Evolutionary conservation across 1,284 basidiomycete genomes (phyloP).

Genomic region (Phellopilus nigrolimitatus): DNA sequence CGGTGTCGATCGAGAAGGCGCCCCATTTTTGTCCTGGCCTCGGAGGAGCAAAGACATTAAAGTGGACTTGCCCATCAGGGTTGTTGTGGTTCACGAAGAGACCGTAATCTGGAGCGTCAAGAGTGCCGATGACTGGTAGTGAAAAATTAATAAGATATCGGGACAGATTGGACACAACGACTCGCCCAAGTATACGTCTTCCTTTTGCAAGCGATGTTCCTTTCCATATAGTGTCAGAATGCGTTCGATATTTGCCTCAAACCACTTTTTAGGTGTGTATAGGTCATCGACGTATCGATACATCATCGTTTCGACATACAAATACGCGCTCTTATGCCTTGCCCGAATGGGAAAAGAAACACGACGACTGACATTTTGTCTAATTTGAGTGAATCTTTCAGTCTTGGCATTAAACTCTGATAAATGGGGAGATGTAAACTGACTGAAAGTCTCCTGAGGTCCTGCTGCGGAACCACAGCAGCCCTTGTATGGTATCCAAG

Average conservation of each 20-base stretch:
- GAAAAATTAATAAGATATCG: not conserved
- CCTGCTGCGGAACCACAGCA: conserved; percentile 41
- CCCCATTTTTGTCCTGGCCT: conserved; percentile 57
- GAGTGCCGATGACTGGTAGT: conserved; percentile 60
- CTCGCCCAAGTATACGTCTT: conserved; percentile 68
- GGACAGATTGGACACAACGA: conserved; percentile 13
- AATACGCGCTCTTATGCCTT: conserved; percentile 59
- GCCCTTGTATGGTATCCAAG: conserved; percentile 50
- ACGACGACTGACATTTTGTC: conserved; percentile 46
- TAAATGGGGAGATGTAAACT: conserved; percentile 18
- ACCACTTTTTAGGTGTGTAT: conserved; percentile 63
- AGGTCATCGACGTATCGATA: conserved; percentile 62
- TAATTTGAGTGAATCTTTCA: conserved; percentile 27
- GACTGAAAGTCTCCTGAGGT: conserved; percentile 35
- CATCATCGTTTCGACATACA: conserved; percentile 63
- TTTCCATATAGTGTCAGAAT: conserved; percentile 54
- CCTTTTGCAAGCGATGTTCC: conserved; percentile 53
- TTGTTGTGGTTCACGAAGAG: conserved; percentile 67
- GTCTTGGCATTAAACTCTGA: conserved; percentile 4
- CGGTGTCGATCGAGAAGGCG: conserved; percentile 54
- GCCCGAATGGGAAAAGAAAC: conserved; percentile 55
- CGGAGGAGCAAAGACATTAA: conserved; percentile 59
- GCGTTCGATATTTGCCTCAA: conserved; percentile 59
- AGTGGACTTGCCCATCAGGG: conserved; percentile 61
- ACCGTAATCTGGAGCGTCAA: conserved; percentile 63